phyloP scores from a whole-genome alignment of 2,329 filamentous ascomycete genomes.

The Fusarium nematophilum region DNA sequence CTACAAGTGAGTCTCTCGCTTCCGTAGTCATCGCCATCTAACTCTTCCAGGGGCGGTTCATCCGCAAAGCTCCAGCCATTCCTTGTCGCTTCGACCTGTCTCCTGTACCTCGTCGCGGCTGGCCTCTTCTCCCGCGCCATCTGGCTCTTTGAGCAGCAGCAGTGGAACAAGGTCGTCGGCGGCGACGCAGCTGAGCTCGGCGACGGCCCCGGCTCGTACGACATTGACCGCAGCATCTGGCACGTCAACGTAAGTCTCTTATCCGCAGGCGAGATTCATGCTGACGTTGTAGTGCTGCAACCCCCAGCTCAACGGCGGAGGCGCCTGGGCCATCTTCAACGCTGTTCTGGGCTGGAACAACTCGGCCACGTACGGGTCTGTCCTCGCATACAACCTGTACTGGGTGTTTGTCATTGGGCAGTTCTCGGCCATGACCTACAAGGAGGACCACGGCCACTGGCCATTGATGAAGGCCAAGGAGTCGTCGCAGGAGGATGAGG shows the following conservation, averaged over 20 bases:
- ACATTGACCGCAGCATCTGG: slow-evolving; percentile 83
- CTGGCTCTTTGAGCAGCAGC: slow-evolving; percentile 78
- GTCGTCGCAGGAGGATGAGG: slow-evolving; percentile 24
- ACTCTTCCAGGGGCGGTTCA: slow-evolving; percentile 53
- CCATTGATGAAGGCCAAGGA: slow-evolving; percentile 54
- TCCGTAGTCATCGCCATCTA: neutral
- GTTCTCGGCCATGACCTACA: slow-evolving; percentile 74
- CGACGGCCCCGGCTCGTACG: slow-evolving; percentile 78
- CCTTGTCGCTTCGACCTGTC: slow-evolving; percentile 83
- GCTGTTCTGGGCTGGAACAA: slow-evolving; percentile 89
- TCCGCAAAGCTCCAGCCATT: slow-evolving; percentile 72
- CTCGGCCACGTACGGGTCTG: slow-evolving; percentile 86
- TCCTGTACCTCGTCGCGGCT: slow-evolving; percentile 86
- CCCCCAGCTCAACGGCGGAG: slow-evolving; percentile 76
- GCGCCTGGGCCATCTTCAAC: slow-evolving; percentile 90
- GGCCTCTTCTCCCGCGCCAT: slow-evolving; percentile 83
- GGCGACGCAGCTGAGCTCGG: slow-evolving; percentile 65
- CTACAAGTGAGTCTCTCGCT: slow-evolving; percentile 70
- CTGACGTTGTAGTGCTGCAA: slow-evolving; percentile 75
- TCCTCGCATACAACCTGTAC: slow-evolving; percentile 89
- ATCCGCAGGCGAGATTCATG: no score
- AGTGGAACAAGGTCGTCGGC: slow-evolving; percentile 75
- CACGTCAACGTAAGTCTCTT: slow-evolving; percentile 76
- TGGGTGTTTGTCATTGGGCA: slow-evolving; percentile 82
- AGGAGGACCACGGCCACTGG: slow-evolving; percentile 68